Conservation (phyloP, 2,329 filamentous ascomycete species). For the Emmonsiellopsis sp. region DNA sequence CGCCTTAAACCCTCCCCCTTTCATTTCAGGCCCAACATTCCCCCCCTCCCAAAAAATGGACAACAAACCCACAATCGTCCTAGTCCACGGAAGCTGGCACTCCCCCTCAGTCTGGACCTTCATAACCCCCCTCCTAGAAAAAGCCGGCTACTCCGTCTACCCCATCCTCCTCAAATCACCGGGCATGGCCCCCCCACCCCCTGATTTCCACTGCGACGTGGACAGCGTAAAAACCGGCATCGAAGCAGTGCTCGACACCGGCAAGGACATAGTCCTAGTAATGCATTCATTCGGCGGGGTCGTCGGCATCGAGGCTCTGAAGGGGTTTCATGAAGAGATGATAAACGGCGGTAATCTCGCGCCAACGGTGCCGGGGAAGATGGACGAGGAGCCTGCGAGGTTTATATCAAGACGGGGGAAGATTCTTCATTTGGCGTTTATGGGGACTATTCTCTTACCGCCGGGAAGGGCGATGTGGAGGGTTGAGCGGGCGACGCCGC, state of each 20-base stretch:
- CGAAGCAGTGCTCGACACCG: conserved; percentile 10
- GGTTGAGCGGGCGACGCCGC: not conserved
- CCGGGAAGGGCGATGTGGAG: conserved; percentile 2
- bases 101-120: conserved; percentile 6
- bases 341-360: not conserved
- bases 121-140: conserved; percentile 5
- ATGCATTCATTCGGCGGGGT: conserved; percentile 15
- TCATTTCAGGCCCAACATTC: not conserved
- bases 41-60: not conserved
- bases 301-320: conserved; percentile 11
- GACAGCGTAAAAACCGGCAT: conserved; percentile 6
- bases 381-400: not conserved
- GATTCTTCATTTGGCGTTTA: conserved; percentile 7
- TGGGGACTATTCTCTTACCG: conserved; percentile 4
- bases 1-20: not conserved
- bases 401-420: conserved; percentile 1
- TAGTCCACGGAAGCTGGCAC: conserved; percentile 11
- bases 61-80: conserved; percentile 15
- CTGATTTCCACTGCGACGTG: conserved; percentile 8
- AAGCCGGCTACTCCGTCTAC: conserved; percentile 6
- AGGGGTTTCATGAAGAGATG: conserved; percentile 7
- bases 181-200: not conserved
- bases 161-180: conserved; percentile 5
- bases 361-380: not conserved
- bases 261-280: conserved; percentile 12